Conservation (phyloP, 108 stramenopile genomes). For the Skeletonema menzelii region DNA sequence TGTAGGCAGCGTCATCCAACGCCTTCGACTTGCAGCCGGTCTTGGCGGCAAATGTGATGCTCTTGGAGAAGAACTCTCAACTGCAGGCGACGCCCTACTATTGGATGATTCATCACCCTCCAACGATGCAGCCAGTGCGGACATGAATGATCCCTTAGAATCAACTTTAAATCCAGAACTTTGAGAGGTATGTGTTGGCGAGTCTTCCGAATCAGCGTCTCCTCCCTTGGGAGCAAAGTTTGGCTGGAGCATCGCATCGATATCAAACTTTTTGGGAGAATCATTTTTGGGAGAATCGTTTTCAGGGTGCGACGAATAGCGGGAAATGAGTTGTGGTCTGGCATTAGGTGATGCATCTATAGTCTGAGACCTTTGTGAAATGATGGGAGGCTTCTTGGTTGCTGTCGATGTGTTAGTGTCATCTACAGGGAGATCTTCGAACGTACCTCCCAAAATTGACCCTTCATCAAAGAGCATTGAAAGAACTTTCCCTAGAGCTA, state of each 20-base stretch:
- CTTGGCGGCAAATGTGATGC: constrained; percentile 9
- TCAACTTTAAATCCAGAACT: constrained; percentile 50
- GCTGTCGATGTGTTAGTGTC: not conserved
- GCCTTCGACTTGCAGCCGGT: constrained; percentile 44
- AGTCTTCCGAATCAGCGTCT: not conserved
- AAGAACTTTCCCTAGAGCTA: constrained; percentile 53
- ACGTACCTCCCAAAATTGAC: constrained; percentile 31
- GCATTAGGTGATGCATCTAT: not conserved
- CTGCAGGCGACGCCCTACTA: not conserved
- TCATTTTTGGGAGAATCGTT: constrained; percentile 37
- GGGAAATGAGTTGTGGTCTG: constrained; percentile 17
- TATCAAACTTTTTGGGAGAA: constrained; percentile 27
- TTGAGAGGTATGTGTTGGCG: constrained; percentile 21
- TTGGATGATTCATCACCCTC: constrained; percentile 30
- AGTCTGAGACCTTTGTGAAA: constrained; percentile 16
- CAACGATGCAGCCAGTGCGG: constrained; percentile 53
- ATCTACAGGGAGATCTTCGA: constrained; percentile 17
- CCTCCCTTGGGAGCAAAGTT: not conserved
- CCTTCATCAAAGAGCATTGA: constrained; percentile 73
- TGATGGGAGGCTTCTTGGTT: constrained; percentile 20
- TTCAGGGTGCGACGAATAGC: constrained; percentile 32
- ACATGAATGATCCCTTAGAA: constrained; percentile 72
- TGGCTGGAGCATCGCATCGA: constrained; percentile 45
- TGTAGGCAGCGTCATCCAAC: constrained; percentile 74
- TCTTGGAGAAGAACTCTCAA: constrained; percentile 14